phyloP scores from a whole-genome alignment of 73 alveolate species.

The Paramecium bursaria region DNA sequence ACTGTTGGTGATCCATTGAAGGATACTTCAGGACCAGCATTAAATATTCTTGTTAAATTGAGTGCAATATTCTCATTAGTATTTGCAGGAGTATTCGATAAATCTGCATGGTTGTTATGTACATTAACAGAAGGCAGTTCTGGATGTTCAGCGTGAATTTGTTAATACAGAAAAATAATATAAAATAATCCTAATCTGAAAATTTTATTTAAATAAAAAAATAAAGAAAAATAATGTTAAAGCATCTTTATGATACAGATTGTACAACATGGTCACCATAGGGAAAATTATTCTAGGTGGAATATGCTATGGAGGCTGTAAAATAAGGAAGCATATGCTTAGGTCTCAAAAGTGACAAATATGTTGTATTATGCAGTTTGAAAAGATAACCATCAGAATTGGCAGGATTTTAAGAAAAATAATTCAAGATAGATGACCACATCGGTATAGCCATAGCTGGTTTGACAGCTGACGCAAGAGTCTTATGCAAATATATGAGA shows the following conservation, averaged over 20 bases:
- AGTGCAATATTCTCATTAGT: slow-evolving; percentile 88
- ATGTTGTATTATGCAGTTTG: slow-evolving; percentile 80
- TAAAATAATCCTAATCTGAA: not conserved
- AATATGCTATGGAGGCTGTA: slow-evolving; percentile 99
- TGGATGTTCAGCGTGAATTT: slow-evolving; percentile 66
- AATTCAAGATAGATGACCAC: slow-evolving; percentile 96
- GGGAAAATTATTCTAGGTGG: slow-evolving; percentile 96
- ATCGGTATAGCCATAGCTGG: slow-evolving; percentile 99
- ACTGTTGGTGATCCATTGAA: slow-evolving; percentile 94
- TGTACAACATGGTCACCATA: slow-evolving; percentile 97
- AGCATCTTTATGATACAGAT: slow-evolving; percentile 92
- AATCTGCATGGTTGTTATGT: slow-evolving; percentile 64
- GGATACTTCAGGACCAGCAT: slow-evolving; percentile 92
- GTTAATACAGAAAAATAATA: not conserved
- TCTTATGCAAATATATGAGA: slow-evolving; percentile 92
- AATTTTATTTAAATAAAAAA: too few relatives aligned
- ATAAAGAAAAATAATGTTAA: slow-evolving; percentile 82
- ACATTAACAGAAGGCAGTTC: slow-evolving; percentile 37
- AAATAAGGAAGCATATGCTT: slow-evolving; percentile 96
- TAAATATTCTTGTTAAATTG: slow-evolving; percentile 88
- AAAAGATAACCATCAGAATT: slow-evolving; percentile 90
- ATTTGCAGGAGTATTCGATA: slow-evolving; percentile 82
- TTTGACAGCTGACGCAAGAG: slow-evolving; percentile 97
- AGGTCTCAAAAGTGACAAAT: slow-evolving; percentile 88
- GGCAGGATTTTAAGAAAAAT: slow-evolving; percentile 88